Evolutionary conservation across 345 rosid genomes (phyloP), one percentile per base, ranked within the genome.

Genomic region (Camelina laxa): DNA sequence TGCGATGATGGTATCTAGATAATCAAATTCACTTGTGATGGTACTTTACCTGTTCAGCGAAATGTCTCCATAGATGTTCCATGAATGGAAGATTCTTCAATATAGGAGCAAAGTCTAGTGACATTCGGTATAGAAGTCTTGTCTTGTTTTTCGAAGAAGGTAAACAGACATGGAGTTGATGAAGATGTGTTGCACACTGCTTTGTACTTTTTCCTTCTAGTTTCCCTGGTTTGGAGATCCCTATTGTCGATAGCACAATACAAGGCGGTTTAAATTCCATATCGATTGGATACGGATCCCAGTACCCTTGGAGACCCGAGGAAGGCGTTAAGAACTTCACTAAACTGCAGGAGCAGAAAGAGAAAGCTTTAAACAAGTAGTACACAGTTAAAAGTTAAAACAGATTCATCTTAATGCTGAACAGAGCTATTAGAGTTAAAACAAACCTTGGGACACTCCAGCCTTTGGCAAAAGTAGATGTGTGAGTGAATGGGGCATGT

Each of bases 211-310:
- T 85, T 12, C 99, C 97, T 70, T 91, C 90, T 61, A 95, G 82
- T 78, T 89, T 91, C 67, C 97, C 97, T 1, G 97, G 99, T 83
- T 94, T 91, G 12, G 98, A 94, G 81, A 95, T 92, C 36, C 99
- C 99, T 0, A 92, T 94, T 50, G 97, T 94, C 3, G 98, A 94
- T 67, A 94, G 67, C 56, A 94, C 98, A 76, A 94, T 87, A 82
- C 98, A 94, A 60, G 98, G 98, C 2, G 98, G 98, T 81, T 83
- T 87, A 73, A 91, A 94, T 74, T 94, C 98, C 98, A 94, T 94
- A 76, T 91, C 97, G 30, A 94, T 94, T 27, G 98, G 98, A 70
- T 94, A 94, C 2, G 98, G 98, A 55, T 94, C 97, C 98, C 98
- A 94, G 75, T 89, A 88, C 78, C 98, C 98, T 87, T 90, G 92